Conservation (phyloP, 1,284 basidiomycete species). For the Melampsora larici-populina region DNA sequence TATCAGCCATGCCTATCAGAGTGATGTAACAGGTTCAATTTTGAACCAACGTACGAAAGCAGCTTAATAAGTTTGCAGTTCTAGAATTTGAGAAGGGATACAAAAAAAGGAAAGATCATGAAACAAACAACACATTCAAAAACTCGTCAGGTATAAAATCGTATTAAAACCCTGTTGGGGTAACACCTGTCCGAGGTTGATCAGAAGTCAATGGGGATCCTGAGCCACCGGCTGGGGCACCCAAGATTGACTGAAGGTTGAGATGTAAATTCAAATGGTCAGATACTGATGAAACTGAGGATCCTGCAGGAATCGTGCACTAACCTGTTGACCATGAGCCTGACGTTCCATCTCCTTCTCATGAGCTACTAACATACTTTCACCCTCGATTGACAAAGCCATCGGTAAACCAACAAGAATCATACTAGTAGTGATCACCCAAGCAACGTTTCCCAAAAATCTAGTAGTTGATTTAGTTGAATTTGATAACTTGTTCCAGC, state of each 20-base stretch:
- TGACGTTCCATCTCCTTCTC: conserved; percentile 90
- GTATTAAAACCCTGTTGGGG: neutral
- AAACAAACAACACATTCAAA: too few relatives aligned
- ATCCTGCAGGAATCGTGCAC: conserved; percentile 63
- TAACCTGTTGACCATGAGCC: conserved; percentile 77
- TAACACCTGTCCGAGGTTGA: conserved; percentile 2
- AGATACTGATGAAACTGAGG: neutral
- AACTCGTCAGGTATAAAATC: too few relatives aligned
- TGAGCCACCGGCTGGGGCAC: neutral
- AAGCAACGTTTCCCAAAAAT: conserved; percentile 79
- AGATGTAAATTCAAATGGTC: neutral
- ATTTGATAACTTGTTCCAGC: conserved; percentile 65
- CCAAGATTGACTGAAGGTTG: neutral
- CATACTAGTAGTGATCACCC: conserved; percentile 91
- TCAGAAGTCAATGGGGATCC: neutral
- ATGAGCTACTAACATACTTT: conserved; percentile 87
- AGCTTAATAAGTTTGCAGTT: too few relatives aligned
- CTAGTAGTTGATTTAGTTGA: conserved; percentile 61
- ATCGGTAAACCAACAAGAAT: conserved; percentile 88
- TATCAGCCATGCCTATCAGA: too few relatives aligned
- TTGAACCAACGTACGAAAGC: too few relatives aligned
- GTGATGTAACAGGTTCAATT: too few relatives aligned
- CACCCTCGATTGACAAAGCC: conserved; percentile 89
- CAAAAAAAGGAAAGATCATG: too few relatives aligned
- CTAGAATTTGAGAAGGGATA: too few relatives aligned